Percentiles rank a stretch among this genome's conserved stretches.
Conservation (phyloP, 139 green algal genomes). For the Picochlorum costavermella region DNA sequence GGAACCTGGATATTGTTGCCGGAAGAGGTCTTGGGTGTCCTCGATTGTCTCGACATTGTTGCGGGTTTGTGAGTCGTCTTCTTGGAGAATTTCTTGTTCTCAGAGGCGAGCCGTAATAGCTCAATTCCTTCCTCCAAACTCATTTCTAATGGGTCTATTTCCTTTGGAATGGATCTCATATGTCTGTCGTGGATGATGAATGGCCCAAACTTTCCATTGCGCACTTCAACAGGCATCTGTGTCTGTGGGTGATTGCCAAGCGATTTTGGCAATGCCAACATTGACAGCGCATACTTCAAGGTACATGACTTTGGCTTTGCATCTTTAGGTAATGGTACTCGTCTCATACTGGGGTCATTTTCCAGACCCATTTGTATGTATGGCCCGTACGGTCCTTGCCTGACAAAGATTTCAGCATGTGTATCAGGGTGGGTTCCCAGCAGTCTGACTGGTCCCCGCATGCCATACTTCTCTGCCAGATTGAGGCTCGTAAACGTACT, state of each 20-base stretch:
- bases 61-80: no score
- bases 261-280: conserved; percentile 44
- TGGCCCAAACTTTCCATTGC: conserved; percentile 21
- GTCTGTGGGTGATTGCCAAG: conserved; percentile 44
- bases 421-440: conserved; percentile 11
- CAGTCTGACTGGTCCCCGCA: background rate
- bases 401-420: conserved; percentile 29
- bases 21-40: background rate
- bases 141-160: conserved; percentile 6
- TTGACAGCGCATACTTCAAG: conserved; percentile 35
- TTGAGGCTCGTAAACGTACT: background rate
- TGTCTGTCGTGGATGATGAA: conserved; percentile 14
- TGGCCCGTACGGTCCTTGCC: conserved; percentile 54
- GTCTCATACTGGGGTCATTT: conserved; percentile 9
- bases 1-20: background rate
- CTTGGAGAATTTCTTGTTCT: no score
- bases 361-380: conserved; percentile 52
- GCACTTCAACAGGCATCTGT: conserved; percentile 10
- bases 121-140: conserved; percentile 23
- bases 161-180: conserved; percentile 15
- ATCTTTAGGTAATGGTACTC: conserved; percentile 11
- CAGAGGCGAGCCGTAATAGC: conserved; percentile 16
- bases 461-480: conserved; percentile 8
- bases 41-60: no score
- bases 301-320: conserved; percentile 10